Percentiles rank a stretch among this genome's conserved stretches.
These are phyloP conservation scores for Ceratocystis diversiconidia DNA, from an alignment of 2,329 filamentous ascomycete species.

Conservation along the genomic window DNA sequence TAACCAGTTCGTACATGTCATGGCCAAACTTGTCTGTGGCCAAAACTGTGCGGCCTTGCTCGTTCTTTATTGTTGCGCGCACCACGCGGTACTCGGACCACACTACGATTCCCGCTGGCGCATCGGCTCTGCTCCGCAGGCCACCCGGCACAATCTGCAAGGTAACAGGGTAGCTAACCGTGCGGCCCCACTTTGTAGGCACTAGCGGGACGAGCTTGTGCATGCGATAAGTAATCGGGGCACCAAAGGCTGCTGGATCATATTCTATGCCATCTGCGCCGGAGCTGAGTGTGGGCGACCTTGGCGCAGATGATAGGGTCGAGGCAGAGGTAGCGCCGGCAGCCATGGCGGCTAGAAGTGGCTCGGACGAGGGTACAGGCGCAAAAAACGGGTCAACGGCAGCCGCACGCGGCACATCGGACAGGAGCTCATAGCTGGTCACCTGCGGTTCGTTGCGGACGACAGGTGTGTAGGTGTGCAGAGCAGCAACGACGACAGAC, in stretches of 20 bases:
- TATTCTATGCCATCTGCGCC: neutral
- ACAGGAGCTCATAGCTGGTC: conserved; percentile 26
- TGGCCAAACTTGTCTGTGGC: conserved; percentile 19
- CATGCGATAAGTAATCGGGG: conserved; percentile 24
- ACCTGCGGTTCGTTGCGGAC: conserved; percentile 30
- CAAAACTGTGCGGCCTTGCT: neutral
- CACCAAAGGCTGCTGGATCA: conserved; percentile 1
- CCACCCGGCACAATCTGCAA: conserved; percentile 32
- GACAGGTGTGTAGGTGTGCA: conserved; percentile 30
- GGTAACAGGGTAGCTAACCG: conserved; percentile 30
- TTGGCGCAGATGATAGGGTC: conserved; percentile 13
- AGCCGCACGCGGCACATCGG: conserved; percentile 25
- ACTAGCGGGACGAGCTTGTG: conserved; percentile 27
- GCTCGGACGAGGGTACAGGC: conserved; percentile 10
- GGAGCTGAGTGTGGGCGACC: conserved; percentile 23
- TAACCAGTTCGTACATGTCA: conserved; percentile 26
- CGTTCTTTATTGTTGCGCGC: conserved; percentile 3
- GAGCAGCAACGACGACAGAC: conserved; percentile 26
- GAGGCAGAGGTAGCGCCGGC: neutral
- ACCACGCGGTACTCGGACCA: conserved; percentile 26
- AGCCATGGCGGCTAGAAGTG: neutral
- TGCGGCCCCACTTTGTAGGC: conserved; percentile 29
- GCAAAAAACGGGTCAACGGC: conserved; percentile 31
- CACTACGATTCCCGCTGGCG: conserved; percentile 31
- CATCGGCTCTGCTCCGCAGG: conserved; percentile 31